Evolutionary conservation across 1,284 basidiomycete genomes (phyloP).

Genomic region (Apiotrichum brassicae): DNA sequence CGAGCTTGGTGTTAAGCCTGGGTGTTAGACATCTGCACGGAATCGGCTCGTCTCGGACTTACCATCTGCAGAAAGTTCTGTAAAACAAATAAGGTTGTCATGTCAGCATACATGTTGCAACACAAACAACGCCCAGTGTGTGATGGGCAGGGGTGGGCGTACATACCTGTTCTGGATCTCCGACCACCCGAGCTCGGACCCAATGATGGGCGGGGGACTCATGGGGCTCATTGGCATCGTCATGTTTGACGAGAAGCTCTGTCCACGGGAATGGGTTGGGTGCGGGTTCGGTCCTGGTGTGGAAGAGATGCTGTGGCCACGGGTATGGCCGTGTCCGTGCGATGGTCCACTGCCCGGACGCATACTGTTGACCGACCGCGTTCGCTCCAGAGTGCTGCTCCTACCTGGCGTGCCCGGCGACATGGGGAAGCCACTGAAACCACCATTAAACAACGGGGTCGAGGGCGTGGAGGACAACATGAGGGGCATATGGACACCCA

Average conservation of each 20-base stretch:
- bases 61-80: constrained; percentile 47
- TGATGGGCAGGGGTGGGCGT: too few species aligned
- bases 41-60: constrained; percentile 2
- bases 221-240: constrained; percentile 1
- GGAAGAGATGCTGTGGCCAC: background rate
- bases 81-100: too few species aligned
- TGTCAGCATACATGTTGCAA: too few species aligned
- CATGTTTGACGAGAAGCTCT: constrained; percentile 4
- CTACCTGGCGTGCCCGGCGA: background rate
- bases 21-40: background rate
- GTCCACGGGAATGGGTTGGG: constrained; percentile 3
- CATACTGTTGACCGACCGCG: constrained; percentile 5
- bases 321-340: constrained; percentile 2
- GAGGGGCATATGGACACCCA: background rate
- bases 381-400: constrained; percentile 5
- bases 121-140: background rate
- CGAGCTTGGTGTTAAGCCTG: constrained; percentile 94
- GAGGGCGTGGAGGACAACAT: background rate
- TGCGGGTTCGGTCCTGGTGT: constrained; percentile 1
- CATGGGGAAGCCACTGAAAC: background rate
- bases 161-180: constrained; percentile 17
- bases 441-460: background rate
- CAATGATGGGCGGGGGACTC: constrained; percentile 3
- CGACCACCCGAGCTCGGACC: constrained; percentile 18
- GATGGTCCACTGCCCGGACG: background rate